phyloP scores from a whole-genome alignment of 768 basidiomycete species.

The Goffeauzyma gilvescens region DNA sequence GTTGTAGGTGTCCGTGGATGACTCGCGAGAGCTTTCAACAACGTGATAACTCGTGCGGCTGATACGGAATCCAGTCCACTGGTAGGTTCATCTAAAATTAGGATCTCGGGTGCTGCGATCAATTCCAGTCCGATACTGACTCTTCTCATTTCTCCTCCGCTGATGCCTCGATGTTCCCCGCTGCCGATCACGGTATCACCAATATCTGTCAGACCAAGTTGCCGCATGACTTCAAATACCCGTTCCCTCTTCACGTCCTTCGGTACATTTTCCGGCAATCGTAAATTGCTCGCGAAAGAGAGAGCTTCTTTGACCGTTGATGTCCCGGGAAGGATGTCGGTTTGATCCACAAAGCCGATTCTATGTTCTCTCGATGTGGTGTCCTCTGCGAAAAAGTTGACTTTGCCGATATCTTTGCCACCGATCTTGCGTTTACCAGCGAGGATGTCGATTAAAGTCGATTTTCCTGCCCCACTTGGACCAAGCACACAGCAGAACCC shows the following conservation, averaged over 20 bases:
- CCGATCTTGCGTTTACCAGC: conserved; percentile 57
- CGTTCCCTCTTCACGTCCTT: conserved; percentile 22
- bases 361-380: conserved; percentile 34
- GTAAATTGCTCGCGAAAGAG: conserved; percentile 64
- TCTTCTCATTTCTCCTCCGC: conserved; percentile 76
- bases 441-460: conserved; percentile 74
- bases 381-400: conserved; percentile 37
- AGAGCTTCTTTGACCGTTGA: conserved; percentile 68
- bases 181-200: conserved; percentile 56
- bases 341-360: conserved; percentile 63
- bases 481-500: conserved; percentile 82
- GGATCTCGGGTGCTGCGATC: conserved; percentile 61
- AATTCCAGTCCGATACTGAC: conserved; percentile 81
- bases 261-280: conserved; percentile 44
- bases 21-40: conserved; percentile 57
- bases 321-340: conserved; percentile 59
- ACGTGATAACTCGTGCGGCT: conserved; percentile 56
- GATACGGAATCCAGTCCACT: conserved; percentile 65
- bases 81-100: conserved; percentile 70
- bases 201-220: conserved; percentile 55
- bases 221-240: conserved; percentile 49
- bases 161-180: conserved; percentile 59
- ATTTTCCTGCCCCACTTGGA: conserved; percentile 79
- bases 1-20: conserved; percentile 52
- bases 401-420: conserved; percentile 47